These are phyloP conservation scores for Saccharomyces mikatae DNA, from an alignment of 805 yeast genomes.

Conservation along the genomic window DNA sequence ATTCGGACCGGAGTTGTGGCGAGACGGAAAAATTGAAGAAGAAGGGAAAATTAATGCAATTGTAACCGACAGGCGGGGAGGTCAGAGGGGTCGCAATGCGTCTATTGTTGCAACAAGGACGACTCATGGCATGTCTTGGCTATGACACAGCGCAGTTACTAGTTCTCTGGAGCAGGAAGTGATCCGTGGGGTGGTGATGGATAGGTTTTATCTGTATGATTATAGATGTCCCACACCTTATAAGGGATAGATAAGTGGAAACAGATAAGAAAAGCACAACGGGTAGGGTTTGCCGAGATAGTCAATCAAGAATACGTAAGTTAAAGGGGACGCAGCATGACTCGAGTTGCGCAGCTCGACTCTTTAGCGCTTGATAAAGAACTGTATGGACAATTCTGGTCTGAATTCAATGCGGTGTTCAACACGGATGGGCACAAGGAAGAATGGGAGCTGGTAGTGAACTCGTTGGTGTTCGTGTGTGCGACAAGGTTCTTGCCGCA, in stretches of 20 bases:
- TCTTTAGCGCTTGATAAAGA: conserved; percentile 16
- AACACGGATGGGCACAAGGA: conserved; percentile 6
- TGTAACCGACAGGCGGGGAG: background rate
- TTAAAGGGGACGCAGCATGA: conserved; percentile 6
- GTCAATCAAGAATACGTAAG: background rate
- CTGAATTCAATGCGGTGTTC: conserved; percentile 7
- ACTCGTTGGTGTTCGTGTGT: conserved; percentile 15
- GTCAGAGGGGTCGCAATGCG: background rate
- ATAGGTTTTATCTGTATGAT: background rate
- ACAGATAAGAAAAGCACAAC: background rate
- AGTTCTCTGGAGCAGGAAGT: background rate
- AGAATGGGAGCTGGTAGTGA: conserved; percentile 15
- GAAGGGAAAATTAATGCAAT: background rate
- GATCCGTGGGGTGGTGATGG: background rate
- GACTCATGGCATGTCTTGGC: background rate
- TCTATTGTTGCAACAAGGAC: background rate
- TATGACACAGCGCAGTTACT: background rate
- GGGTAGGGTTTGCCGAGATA: background rate
- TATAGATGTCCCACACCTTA: background rate
- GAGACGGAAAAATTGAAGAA: background rate
- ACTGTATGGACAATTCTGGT: conserved; percentile 11
- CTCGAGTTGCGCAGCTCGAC: conserved; percentile 21
- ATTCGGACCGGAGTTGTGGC: background rate
- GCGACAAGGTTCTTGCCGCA: conserved; percentile 6
- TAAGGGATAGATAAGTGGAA: background rate